Evolutionary conservation across 2,329 filamentous ascomycete genomes (phyloP).

Genomic region (Colletotrichum cereale): DNA sequence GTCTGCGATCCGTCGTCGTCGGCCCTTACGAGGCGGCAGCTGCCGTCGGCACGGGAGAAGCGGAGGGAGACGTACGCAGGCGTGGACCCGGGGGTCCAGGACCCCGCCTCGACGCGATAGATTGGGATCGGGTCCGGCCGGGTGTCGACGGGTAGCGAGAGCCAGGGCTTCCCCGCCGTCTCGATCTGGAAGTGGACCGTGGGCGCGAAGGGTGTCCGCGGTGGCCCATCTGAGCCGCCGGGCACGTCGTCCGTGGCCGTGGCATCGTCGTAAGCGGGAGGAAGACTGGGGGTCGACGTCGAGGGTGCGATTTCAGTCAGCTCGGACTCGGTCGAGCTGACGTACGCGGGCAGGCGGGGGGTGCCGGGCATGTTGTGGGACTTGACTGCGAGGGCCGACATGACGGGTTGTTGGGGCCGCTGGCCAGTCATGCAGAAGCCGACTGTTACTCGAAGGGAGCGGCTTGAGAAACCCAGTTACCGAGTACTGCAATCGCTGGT

Average conservation of each 20-base stretch:
- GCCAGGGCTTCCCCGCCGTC: constrained; percentile 56
- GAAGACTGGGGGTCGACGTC: constrained; percentile 24
- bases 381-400: constrained; percentile 10
- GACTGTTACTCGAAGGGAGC: background rate
- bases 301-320: background rate
- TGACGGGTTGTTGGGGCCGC: background rate
- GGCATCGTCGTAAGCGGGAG: constrained; percentile 48
- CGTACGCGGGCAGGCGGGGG: constrained; percentile 7
- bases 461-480: background rate
- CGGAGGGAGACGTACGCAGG: constrained; percentile 64
- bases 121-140: constrained; percentile 56
- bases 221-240: background rate
- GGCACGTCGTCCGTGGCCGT: constrained; percentile 25
- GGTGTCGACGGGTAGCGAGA: constrained; percentile 57
- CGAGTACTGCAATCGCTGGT: background rate
- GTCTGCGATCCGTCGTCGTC: constrained; percentile 49
- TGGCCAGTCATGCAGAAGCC: background rate
- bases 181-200: constrained; percentile 63
- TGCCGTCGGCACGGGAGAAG: constrained; percentile 59
- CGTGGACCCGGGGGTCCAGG: constrained; percentile 26
- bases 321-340: constrained; percentile 14
- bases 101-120: constrained; percentile 53
- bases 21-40: constrained; percentile 60
- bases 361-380: background rate
- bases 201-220: constrained; percentile 52